phyloP scores from a whole-genome alignment of 495 filamentous ascomycete species.

The Hyaloscypha variabilis region DNA sequence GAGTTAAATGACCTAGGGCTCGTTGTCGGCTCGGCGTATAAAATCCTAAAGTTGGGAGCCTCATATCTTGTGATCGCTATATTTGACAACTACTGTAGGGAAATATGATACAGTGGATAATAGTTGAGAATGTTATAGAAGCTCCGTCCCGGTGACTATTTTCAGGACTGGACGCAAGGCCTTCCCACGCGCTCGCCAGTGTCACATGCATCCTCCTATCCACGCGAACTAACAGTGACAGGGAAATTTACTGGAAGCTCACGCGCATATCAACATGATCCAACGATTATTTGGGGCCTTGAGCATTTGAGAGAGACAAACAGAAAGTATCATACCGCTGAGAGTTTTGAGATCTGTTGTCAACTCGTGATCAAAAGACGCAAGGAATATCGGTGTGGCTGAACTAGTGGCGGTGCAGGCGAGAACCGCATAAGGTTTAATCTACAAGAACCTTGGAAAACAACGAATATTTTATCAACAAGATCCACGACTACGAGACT shows the following conservation, averaged over 20 bases:
- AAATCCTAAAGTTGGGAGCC: not conserved
- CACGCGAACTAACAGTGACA: too few relatives aligned
- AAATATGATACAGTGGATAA: not conserved
- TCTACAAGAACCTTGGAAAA: constrained; percentile 3
- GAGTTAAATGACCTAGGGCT: too few relatives aligned
- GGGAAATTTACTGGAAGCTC: too few relatives aligned
- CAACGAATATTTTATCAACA: constrained; percentile 15
- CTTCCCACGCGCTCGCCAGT: not conserved
- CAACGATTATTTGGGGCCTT: not conserved
- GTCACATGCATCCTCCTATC: not conserved
- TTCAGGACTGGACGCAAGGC: not conserved
- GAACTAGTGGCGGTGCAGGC: not conserved
- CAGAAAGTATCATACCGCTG: not conserved
- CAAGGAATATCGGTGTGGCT: not conserved
- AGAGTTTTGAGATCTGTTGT: not conserved
- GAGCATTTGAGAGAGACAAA: not conserved
- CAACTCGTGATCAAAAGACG: not conserved
- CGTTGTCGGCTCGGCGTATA: too few relatives aligned
- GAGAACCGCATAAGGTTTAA: constrained; percentile 10
- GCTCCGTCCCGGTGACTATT: not conserved
- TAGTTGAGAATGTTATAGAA: not conserved
- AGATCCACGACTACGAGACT: constrained; percentile 1
- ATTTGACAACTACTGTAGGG: not conserved
- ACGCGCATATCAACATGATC: too few relatives aligned
- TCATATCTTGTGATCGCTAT: not conserved